Base-by-base conservation (phyloP, 2,329 filamentous ascomycete species). In the Mycosphaerella arachidis region DNA sequence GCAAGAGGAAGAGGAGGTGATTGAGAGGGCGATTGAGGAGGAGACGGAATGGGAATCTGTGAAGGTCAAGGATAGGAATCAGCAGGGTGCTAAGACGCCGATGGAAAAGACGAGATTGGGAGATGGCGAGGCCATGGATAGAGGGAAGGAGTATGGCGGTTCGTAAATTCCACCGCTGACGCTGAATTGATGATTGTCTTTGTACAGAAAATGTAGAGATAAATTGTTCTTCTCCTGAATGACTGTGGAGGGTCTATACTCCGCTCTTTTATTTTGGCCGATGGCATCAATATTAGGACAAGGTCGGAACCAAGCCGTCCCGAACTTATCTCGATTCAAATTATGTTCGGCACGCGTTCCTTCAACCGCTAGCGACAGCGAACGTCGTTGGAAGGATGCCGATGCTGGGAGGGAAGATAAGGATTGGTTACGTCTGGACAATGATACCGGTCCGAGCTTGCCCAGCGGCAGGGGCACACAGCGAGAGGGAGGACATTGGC, bases 21-120 rank as follows among this genome's bases (percentile, higher is more conserved):
- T 45, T n/a, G 45, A 12, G 54, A 48, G 40, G n/a, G 70, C 73
- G 24, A 73, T 76, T 59, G 74, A 76, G 20, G 72, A 72, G 66
- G 61, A 74, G 48, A 67, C 70, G 20, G 72, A 74, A 13, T 72
- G 74, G 51, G 66, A 69, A 55, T 58, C 65, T 13, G 67, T 64
- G 7, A 66, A 57, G 35, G 65, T 70, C 8, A 72, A 71, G 54
- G 67, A 68, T 27, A 65, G 63, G 24, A 69, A 71, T 16, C 67
- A 72, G 52, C 67, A 62, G 13, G 60, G 60, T 20, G 66, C 66
- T 1, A 69, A 72, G 62, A 68, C 63, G 29, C 69, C 70, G 0
- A 48, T 69, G 12, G 71, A 72, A 56, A 72, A 68, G 56, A 64
- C 57, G 13, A 57, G 61, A 12, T n/a, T 62, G 24, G 24, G 57